Conservation (phyloP, 2,329 filamentous ascomycete species). For the Fusarium avenaceum region DNA sequence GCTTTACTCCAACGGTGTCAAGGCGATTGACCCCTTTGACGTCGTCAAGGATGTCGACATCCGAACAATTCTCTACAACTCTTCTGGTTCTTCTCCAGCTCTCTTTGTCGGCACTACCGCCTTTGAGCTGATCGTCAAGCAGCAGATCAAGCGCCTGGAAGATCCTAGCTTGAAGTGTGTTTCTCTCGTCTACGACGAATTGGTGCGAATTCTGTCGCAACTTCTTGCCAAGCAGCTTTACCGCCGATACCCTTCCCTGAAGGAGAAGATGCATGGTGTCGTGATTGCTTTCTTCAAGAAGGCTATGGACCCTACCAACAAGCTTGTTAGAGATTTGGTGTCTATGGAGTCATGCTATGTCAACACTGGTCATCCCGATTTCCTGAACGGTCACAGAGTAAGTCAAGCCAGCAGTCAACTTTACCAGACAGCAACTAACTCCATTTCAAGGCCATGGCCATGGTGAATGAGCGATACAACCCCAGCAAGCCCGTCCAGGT, state of each 20-base stretch:
- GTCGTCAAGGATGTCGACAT: conserved; percentile 98
- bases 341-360: conserved; percentile 97
- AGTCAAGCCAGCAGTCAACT: conserved; percentile 49
- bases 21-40: conserved; percentile 97
- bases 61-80: conserved; percentile 97
- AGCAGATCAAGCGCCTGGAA: conserved; percentile 96
- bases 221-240: conserved; percentile 90
- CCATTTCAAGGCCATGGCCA: conserved; percentile 85
- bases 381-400: conserved; percentile 92
- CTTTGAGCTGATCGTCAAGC: conserved; percentile 99
- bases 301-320: conserved; percentile 97
- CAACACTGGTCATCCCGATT: conserved; percentile 98
- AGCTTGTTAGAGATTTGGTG: conserved; percentile 92
- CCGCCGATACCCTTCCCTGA: conserved; percentile 90
- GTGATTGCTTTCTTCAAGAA: conserved; percentile 98
- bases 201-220: conserved; percentile 94
- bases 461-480: conserved; percentile 93
- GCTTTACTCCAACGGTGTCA: conserved; percentile 96
- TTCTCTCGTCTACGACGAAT: conserved; percentile 94
- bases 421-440: conserved; percentile 14
- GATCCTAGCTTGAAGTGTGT: conserved; percentile 98
- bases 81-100: conserved; percentile 95
- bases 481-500: conserved; percentile 89
- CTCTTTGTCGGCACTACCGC: conserved; percentile 97
- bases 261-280: conserved; percentile 95